Evolutionary conservation across 2,329 filamentous ascomycete species (phyloP).

Genomic region (Phialophora macrospora): DNA sequence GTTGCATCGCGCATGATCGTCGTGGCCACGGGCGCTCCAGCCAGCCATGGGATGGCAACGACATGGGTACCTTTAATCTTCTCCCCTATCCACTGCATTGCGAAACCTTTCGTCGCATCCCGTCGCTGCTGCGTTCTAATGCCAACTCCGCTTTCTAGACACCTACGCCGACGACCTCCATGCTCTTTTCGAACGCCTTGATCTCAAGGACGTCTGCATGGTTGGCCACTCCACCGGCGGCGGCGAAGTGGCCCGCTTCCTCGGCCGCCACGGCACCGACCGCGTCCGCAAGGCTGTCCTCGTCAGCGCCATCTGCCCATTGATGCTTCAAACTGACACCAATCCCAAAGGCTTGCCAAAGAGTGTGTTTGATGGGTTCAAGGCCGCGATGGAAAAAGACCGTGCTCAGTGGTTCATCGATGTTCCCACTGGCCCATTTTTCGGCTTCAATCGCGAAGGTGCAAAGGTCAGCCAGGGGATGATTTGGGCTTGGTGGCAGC

Average conservation of each 20-base stretch:
- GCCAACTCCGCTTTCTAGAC: constrained; percentile 32
- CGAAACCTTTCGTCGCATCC: background rate
- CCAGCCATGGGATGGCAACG: constrained; percentile 49
- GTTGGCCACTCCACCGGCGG: constrained; percentile 51
- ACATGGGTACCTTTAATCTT: constrained; percentile 40
- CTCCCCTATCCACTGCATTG: background rate
- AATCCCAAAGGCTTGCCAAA: constrained; percentile 46
- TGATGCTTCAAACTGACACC: constrained; percentile 44
- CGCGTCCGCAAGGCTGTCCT: constrained; percentile 50
- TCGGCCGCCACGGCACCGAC: constrained; percentile 46
- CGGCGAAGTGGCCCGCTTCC: constrained; percentile 49
- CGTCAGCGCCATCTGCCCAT: constrained; percentile 46
- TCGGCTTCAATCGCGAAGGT: constrained; percentile 45
- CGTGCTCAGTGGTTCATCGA: constrained; percentile 47
- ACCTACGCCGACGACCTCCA: constrained; percentile 49
- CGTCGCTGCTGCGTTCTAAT: background rate
- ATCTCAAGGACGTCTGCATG: constrained; percentile 45
- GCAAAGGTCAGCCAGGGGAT: constrained; percentile 45
- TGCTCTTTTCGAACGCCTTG: constrained; percentile 45
- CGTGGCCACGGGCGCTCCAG: constrained; percentile 50
- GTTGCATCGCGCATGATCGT: constrained; percentile 44
- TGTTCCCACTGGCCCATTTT: constrained; percentile 46
- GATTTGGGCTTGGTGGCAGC: constrained; percentile 49
- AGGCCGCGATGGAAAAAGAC: constrained; percentile 45
- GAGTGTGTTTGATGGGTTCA: constrained; percentile 49